phyloP scores from a whole-genome alignment of 2,329 filamentous ascomycete genomes.

The Verticillium dahliae region DNA sequence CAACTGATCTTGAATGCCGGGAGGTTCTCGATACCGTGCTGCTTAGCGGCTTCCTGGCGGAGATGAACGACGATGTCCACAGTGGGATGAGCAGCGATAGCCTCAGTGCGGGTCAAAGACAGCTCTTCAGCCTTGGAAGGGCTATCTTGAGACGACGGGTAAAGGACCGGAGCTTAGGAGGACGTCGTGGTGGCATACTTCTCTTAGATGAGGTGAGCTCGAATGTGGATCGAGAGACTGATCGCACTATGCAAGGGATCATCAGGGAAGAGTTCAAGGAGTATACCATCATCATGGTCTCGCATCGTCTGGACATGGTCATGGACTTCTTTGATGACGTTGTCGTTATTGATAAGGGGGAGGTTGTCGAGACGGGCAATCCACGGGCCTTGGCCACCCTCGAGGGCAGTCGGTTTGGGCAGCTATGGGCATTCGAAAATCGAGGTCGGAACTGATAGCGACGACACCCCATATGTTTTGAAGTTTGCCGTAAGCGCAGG shows the following conservation, averaged over 20 bases:
- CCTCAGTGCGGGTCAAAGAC: slow-evolving; percentile 48
- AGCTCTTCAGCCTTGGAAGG: slow-evolving; percentile 53
- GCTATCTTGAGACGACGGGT: slow-evolving; percentile 38
- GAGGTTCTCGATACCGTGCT: slow-evolving; percentile 20
- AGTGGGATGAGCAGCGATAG: slow-evolving; percentile 32
- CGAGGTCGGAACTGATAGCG: background rate
- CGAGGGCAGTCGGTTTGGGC: slow-evolving; percentile 20
- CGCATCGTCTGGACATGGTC: slow-evolving; percentile 41
- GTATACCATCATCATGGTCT: slow-evolving; percentile 48
- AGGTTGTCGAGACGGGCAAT: slow-evolving; percentile 26
- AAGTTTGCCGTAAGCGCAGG: too few species aligned
- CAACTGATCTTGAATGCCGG: slow-evolving; percentile 18
- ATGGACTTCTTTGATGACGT: slow-evolving; percentile 42
- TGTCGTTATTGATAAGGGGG: slow-evolving; percentile 41
- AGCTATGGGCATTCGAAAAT: slow-evolving; percentile 21
- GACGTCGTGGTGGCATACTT: slow-evolving; percentile 19
- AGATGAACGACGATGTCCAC: slow-evolving; percentile 16
- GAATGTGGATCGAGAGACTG: slow-evolving; percentile 33
- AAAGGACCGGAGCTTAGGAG: slow-evolving; percentile 17
- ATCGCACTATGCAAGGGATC: slow-evolving; percentile 32
- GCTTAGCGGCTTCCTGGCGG: slow-evolving; percentile 18
- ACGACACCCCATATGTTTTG: too few species aligned
- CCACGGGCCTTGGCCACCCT: slow-evolving; percentile 9
- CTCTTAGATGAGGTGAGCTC: slow-evolving; percentile 37
- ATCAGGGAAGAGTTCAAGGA: slow-evolving; percentile 29